Percentiles rank a stretch among this genome's conserved stretches.
These are phyloP conservation scores for Trichoderma oligosporum DNA, from an alignment of 2,329 filamentous ascomycete genomes.

Conservation along the genomic window DNA sequence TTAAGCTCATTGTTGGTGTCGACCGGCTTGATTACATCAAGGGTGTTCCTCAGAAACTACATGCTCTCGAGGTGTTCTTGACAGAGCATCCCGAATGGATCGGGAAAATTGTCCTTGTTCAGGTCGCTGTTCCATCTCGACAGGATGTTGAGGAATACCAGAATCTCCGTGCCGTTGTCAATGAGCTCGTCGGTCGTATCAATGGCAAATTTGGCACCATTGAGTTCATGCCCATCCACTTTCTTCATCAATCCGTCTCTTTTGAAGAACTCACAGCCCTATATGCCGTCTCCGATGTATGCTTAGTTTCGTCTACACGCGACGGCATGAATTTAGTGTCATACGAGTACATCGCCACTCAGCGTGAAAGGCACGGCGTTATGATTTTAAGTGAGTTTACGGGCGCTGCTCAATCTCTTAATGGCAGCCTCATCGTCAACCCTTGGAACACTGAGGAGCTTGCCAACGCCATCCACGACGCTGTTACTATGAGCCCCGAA, in stretches of 20 bases:
- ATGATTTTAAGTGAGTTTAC: conserved; percentile 97
- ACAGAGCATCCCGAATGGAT: conserved; percentile 98
- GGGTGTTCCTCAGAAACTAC: conserved; percentile 94
- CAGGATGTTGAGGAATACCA: conserved; percentile 98
- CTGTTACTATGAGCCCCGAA: conserved; percentile 93
- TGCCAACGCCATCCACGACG: conserved; percentile 87
- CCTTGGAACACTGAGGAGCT: conserved; percentile 98
- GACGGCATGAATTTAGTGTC: conserved; percentile 99
- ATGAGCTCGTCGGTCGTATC: conserved; percentile 93
- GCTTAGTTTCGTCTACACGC: conserved; percentile 88
- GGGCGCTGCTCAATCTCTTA: conserved; percentile 89
- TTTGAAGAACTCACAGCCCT: conserved; percentile 94
- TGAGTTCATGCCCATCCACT: conserved; percentile 98
- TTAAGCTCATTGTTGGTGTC: conserved; percentile 94
- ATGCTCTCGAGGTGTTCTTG: conserved; percentile 93
- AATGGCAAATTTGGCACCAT: conserved; percentile 96
- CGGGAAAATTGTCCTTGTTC: conserved; percentile 91
- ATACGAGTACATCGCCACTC: conserved; percentile 96
- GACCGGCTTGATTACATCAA: conserved; percentile 99
- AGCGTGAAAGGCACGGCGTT: conserved; percentile 83
- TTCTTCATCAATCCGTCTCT: conserved; percentile 91
- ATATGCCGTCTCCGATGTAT: conserved; percentile 88
- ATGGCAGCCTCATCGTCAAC: conserved; percentile 91
- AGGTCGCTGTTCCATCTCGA: conserved; percentile 90
- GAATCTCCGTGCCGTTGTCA: conserved; percentile 90